A percentile compares a stretch with the other conserved stretches of the same genome.
These are phyloP conservation scores for Prunus campanulata DNA, from an alignment of 306 rosid genomes.

Conservation along the genomic window DNA sequence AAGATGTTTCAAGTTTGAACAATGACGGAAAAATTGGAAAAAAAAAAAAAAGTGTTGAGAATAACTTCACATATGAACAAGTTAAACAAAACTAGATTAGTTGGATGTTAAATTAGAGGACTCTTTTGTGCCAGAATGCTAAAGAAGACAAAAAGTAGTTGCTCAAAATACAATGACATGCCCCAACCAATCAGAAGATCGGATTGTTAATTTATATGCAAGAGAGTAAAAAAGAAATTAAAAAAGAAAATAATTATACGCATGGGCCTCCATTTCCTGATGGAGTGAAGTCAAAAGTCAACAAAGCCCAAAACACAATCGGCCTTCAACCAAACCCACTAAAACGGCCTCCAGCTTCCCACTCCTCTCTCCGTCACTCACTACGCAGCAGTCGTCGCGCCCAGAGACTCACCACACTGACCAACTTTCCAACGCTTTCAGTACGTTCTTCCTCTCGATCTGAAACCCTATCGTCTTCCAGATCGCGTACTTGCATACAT, in stretches of 20 bases:
- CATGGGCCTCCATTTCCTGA: background rate
- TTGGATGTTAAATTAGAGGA: too few species aligned
- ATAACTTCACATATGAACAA: too few species aligned
- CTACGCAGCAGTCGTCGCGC: constrained; percentile 45
- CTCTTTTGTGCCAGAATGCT: too few species aligned
- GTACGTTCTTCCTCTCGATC: constrained; percentile 37
- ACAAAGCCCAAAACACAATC: background rate
- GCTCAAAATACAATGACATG: background rate
- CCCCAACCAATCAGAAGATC: background rate
- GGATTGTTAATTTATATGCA: background rate
- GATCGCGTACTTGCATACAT: background rate
- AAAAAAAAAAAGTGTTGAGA: too few species aligned
- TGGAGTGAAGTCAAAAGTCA: background rate
- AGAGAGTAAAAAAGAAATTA: background rate
- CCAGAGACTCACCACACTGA: constrained; percentile 22
- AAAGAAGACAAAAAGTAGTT: too few species aligned
- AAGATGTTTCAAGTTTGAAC: too few species aligned
- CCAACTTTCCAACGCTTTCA: constrained; percentile 5
- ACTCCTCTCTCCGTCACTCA: background rate
- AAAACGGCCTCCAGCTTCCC: constrained; percentile 1
- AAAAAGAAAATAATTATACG: background rate
- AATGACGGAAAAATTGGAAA: too few species aligned
- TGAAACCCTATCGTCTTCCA: constrained; percentile 23
- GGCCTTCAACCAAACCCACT: background rate
- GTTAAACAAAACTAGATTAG: too few species aligned